Evolutionary conservation across 768 basidiomycete species (phyloP).

Genomic region (Xerocomus potaroensis): DNA sequence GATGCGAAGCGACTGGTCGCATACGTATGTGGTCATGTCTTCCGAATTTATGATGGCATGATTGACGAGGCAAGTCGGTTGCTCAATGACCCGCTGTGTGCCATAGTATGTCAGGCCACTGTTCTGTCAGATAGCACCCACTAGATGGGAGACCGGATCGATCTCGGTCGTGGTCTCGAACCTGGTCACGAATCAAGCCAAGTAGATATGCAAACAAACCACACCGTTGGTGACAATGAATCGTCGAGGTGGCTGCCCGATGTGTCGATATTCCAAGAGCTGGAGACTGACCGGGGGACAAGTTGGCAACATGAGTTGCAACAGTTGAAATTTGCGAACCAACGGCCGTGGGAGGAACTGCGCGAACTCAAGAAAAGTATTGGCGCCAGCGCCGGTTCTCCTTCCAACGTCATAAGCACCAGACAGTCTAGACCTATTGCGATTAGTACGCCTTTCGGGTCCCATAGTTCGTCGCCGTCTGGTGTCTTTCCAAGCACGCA

Average conservation of each 20-base stretch:
- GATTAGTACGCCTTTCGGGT: no score
- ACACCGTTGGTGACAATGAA: constrained; percentile 1
- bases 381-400: not conserved
- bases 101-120: no score
- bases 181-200: no score
- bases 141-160: no score
- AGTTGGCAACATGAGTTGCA: constrained; percentile 95
- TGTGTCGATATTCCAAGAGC: constrained; percentile 65
- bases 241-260: constrained; percentile 10
- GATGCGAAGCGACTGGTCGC: constrained; percentile 29
- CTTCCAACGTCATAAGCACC: not conserved
- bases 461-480: no score
- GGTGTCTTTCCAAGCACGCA: not conserved
- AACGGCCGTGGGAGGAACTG: constrained; percentile 58
- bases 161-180: no score
- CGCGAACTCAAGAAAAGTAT: constrained; percentile 32
- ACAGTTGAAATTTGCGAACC: constrained; percentile 72
- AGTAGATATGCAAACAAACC: no score
- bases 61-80: constrained; percentile 36
- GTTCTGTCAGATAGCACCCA: no score
- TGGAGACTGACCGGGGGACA: constrained; percentile 60
- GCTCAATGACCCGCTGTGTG: no score
- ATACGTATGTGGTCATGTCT: constrained; percentile 34
- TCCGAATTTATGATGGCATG: not conserved
- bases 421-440: not conserved